Conservation (phyloP, 208 protist species). For the Jaenimonas drosophilae region DNA sequence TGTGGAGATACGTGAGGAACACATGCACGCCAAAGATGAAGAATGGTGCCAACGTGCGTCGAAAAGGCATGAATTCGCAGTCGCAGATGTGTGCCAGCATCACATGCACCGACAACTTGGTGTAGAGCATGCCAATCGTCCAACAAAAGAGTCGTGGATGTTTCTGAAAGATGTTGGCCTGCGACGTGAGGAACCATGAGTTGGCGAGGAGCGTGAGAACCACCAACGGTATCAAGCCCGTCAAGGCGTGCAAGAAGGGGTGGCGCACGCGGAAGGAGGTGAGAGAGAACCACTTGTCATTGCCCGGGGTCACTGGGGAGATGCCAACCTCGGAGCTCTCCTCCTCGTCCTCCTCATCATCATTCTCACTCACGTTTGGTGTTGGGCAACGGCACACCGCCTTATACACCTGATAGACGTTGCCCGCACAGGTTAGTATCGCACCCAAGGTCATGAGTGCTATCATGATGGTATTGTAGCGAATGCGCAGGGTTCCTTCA, state of each 20-base stretch:
- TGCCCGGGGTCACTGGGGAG: no score
- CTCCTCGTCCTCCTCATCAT: not conserved
- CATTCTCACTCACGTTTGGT: not conserved
- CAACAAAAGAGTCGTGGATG: conserved; percentile 77
- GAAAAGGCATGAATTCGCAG: conserved; percentile 33
- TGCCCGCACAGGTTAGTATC: conserved; percentile 28
- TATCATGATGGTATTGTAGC: conserved; percentile 67
- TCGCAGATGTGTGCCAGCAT: conserved; percentile 75
- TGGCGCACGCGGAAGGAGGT: no score
- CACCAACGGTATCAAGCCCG: conserved; percentile 40
- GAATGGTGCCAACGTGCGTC: conserved; percentile 60
- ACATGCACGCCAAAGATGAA: conserved; percentile 47
- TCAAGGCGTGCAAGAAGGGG: conserved; percentile 53
- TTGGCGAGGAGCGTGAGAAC: conserved; percentile 37
- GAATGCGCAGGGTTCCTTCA: conserved; percentile 20
- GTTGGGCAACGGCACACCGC: conserved; percentile 18
- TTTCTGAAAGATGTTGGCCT: conserved; percentile 54
- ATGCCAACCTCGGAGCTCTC: no score
- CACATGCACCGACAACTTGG: conserved; percentile 66
- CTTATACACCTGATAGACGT: conserved; percentile 56
- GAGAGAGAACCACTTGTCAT: no score
- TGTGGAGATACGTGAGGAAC: conserved; percentile 33
- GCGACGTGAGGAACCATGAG: conserved; percentile 52
- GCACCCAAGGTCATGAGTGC: conserved; percentile 21
- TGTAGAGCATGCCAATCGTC: conserved; percentile 73